Evolutionary conservation across 1,284 basidiomycete genomes (phyloP).

Genomic region (Ganoderma resinaceum): DNA sequence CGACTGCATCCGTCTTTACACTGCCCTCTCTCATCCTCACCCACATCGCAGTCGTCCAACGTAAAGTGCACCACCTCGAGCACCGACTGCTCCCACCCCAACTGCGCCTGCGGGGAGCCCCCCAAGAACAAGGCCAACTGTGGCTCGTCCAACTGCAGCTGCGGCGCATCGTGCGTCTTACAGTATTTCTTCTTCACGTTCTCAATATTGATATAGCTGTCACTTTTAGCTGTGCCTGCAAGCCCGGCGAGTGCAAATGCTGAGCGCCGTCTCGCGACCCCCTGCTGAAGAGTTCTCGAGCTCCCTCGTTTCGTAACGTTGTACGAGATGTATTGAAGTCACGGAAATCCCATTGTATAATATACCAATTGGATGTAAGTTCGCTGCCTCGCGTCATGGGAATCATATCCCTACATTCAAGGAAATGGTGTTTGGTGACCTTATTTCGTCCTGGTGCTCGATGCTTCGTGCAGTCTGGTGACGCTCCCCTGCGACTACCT

Average conservation of each 20-base stretch:
- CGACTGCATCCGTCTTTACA: neutral
- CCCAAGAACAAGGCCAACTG: slow-evolving; percentile 36
- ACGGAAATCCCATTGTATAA: neutral
- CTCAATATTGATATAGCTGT: neutral
- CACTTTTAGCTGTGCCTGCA: slow-evolving; percentile 25
- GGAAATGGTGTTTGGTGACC: neutral
- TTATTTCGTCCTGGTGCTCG: neutral
- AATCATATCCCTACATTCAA: neutral
- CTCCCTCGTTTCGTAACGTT: slow-evolving; percentile 7
- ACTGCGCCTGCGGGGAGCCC: slow-evolving; percentile 40
- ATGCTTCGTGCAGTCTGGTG: neutral
- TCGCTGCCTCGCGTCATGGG: too few relatives aligned
- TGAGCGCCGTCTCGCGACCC: neutral
- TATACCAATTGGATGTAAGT: slow-evolving; percentile 1
- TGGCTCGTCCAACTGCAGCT: slow-evolving; percentile 28
- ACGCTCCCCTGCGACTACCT: neutral
- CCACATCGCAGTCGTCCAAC: slow-evolving; percentile 14
- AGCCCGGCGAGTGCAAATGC: slow-evolving; percentile 33
- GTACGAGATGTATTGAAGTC: slow-evolving; percentile 15
- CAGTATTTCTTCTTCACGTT: neutral
- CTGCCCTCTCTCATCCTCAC: neutral
- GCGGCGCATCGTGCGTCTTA: slow-evolving; percentile 18
- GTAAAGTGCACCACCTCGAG: slow-evolving; percentile 38
- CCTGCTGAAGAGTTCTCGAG: neutral
- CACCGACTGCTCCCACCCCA: slow-evolving; percentile 37